phyloP scores from a whole-genome alignment of 805 yeast species.

The Starmerella bombi region DNA sequence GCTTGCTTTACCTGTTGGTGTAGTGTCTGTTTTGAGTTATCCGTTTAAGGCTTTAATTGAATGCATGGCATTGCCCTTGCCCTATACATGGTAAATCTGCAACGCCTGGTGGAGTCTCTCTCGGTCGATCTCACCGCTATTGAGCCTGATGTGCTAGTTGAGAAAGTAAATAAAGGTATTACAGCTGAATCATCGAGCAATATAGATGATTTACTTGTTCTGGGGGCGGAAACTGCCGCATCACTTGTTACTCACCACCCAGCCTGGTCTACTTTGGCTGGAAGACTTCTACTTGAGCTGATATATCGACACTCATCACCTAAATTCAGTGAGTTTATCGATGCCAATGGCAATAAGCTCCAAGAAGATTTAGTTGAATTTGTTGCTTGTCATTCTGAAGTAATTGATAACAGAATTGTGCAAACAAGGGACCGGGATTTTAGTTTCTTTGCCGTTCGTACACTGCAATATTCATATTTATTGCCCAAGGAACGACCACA shows the following conservation, averaged over 20 bases:
- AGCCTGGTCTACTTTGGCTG: slow-evolving; percentile 72
- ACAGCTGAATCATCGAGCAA: slow-evolving; percentile 27
- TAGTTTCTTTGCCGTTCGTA: slow-evolving; percentile 78
- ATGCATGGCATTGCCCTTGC: no score
- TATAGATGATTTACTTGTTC: slow-evolving; percentile 30
- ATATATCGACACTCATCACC: slow-evolving; percentile 78
- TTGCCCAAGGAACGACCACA: slow-evolving; percentile 75
- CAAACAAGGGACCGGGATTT: slow-evolving; percentile 56
- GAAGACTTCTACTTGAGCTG: slow-evolving; percentile 78
- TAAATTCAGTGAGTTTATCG: slow-evolving; percentile 59
- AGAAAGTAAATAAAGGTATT: slow-evolving; percentile 5
- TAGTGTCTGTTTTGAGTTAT: no score
- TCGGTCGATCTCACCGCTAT: background rate
- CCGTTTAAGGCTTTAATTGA: no score
- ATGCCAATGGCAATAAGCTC: slow-evolving; percentile 12
- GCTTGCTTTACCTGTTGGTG: no score
- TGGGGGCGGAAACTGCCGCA: slow-evolving; percentile 89
- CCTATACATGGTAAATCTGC: no score
- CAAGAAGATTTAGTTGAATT: slow-evolving; percentile 45
- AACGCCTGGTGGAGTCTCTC: no score
- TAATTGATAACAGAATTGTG: slow-evolving; percentile 52
- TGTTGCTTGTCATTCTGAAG: slow-evolving; percentile 45
- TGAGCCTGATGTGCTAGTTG: background rate
- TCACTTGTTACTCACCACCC: slow-evolving; percentile 92
- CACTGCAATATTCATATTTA: slow-evolving; percentile 67